Evolutionary conservation across 371 early-diverging fungal genomes (phyloP), one percentile per base, ranked within the genome.

Genomic region (Circinella umbellata): DNA sequence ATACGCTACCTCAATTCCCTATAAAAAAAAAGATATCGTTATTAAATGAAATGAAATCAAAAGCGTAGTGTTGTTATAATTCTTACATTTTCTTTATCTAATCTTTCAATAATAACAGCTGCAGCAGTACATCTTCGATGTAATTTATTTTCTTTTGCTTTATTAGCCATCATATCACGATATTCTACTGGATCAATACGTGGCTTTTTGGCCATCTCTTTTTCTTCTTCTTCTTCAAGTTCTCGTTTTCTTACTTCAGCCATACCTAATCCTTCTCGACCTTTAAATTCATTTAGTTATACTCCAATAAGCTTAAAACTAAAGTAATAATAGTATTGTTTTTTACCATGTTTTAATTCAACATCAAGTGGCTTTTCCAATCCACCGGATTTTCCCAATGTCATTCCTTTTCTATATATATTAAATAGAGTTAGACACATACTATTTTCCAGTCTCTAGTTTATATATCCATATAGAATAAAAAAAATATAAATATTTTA

Each of bases 291-390:
- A 27, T 27, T 27, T 27, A 27, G 27, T 27, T 27, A 27, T 27
- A 27, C 0, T 27, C 27, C 27, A 27, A 27, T 27, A 0, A 27
- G 27, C 2, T 27, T 27, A 27, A 42, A 42, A 42, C 42, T 42
- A 42, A 9, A 42, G 4, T 10, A 11, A 57, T 42, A 9, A 18
- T n/a, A n/a, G n/a, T n/a, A n/a, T n/a, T n/a, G n/a, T n/a, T n/a
- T 17, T 18, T 7, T 70, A 61, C 80, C 80, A 47, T 76, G 67
- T 48, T 85, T 88, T 38, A 86, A 57, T 59, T 86, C 79, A 6
- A 88, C 79, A 18, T 69, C 78, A 55, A 90, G 74, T 15, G 88
- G 87, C 63, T 80, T 75, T 9, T 73, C 63, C 39, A 87, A 61
- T 14, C 80, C 84, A 7, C 64, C 61, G 27, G 69, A 53, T 34